Base-by-base conservation (phyloP, 805 yeast species). In the Nakazawaea pomicola region DNA sequence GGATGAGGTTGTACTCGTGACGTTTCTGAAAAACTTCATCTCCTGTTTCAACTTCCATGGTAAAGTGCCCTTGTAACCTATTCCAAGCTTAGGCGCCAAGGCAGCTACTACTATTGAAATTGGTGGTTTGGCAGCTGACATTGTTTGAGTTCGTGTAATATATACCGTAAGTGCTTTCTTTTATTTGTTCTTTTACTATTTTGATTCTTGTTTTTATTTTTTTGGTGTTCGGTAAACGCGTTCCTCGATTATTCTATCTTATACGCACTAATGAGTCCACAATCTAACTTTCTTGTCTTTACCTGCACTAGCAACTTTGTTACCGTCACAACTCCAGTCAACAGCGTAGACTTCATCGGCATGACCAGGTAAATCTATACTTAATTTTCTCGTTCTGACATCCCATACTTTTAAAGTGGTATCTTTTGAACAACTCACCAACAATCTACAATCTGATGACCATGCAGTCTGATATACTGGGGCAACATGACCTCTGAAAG, bases 401-500 rank as follows among this genome's bases (percentile, higher is more conserved):
- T 91, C 97, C 98, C 98, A 91, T 2, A 91, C 95, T 61, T 91
- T 91, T 56, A 91, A 71, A 1, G 98, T 91, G 1, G 98, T 90
- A 61, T 91, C 98, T 58, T 91, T 91, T 11, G 97, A 89, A 61
- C 96, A 85, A 55, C 95, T 84, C 8, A 89, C 99, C 43, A 93
- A 67, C 28, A 91, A 66, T 51, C 99, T 70, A 60, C 91, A 85
- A 56, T 93, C 99, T 1, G 96, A 82, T 3, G 96, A 88, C 99
- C 99, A 93, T 0, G 98, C 87, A 4, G 95, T 88, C 63, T 91
- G 97, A 60, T 93, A 93, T 0, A 93, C 99, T 3, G 98, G 88
- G 0, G 97, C 96, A 44, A 93, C 99, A 59, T 93, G 99, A 1
- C 99, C 99, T 49, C 99, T 70, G 54, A 93, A 78, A 0, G 98